Base-by-base conservation (phyloP, 1,284 basidiomycete genomes). In the Cutaneotrichosporon cutaneum region DNA sequence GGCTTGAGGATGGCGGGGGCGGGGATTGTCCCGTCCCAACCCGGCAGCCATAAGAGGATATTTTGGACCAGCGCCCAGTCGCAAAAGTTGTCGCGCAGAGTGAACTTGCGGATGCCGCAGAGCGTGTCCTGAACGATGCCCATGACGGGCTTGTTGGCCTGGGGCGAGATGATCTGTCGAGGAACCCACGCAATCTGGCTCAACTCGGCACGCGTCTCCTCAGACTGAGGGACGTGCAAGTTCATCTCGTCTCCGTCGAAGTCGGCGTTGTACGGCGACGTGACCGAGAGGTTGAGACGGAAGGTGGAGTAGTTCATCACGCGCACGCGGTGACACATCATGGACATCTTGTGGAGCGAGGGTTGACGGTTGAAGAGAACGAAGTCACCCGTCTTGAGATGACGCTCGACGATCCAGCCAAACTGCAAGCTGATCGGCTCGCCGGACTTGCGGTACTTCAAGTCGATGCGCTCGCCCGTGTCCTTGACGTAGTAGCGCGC, bases 201-300 rank as follows among this genome's bases (percentile, higher is more conserved):
- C 36, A 99, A 84, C 80, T 99, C 96, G 0, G 96, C 95, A 60
- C 95, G 87, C n/a, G 95, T 98, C 81, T 99, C 96, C 81, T 99
- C 95, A 64, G 91, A 94, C 79, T 99, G 96, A 10, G 96, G 96
- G 39, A 99, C 90, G 78, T 96, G 94, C 89, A 99, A 92, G 82
- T 99, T 99, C 96, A 99, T 99, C 81, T 99, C 95, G 78, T 99
- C 96, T 73, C 96, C 96, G 77, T 99, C 96, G 82, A 99, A 99
- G 82, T 97, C 94, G 77, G 94, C 94, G 72, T 97, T 97, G 81
- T 80, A 81, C 7, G 79, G 79, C 36, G 78, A 80, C 2, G 79
- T 80, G 54, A 78, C 77, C 57, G 27, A 62, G 21, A 66, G 54
- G 63, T 66, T 64, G 47, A 58, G 48, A 85, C 90, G 80, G 75